Base-by-base conservation (phyloP, 257 asterid genomes). In the Buddleja alternifolia region DNA sequence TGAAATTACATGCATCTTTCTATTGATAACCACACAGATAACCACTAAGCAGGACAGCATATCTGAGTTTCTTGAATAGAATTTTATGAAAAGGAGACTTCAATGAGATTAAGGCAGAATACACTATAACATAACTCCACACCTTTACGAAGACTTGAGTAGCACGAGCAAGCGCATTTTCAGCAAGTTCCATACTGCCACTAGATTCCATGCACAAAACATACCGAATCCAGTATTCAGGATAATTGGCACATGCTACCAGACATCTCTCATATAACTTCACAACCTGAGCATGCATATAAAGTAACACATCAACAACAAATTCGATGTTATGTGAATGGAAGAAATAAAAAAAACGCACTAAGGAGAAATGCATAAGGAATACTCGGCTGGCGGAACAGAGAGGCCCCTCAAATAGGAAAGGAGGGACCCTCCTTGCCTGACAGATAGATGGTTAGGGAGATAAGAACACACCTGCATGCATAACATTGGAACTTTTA, bases 401-500 rank as follows among this genome's bases (percentile, higher is more conserved):
- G 88, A 85, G 88, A 87, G 96, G 88, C 95, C 99, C 97, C 91
- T 88, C 90, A 83, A 80, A 77, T 82, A 81, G 56, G 77, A 77
- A 79, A 68, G 78, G 88, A 81, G 96, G 98, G 94, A 82, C 87
- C 95, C 85, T 85, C 95, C 95, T 84, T 75, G 93, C 86, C 89
- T 82, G 96, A 86, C 86, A 88, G 86, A 87, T 76, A 90, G 92
- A 94, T 87, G 94, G 88, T 94, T 90, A 94, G 91, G 97, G 87
- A 89, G 96, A 85, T 83, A 90, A 94, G 90, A 80, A 85, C 86
- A 86, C 89, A 91, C 99, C 99, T 94, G 99, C 99, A 91, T 91
- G 88, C 88, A 88, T 94, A 94, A 89, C 95, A 87, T 89, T 81
- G 78, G 85, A 82, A 88, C 81, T 91, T n/a, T 88, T 75, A 89